These are phyloP conservation scores for Dovyalis caffra DNA, from an alignment of 345 rosid genomes.

Conservation along the genomic window DNA sequence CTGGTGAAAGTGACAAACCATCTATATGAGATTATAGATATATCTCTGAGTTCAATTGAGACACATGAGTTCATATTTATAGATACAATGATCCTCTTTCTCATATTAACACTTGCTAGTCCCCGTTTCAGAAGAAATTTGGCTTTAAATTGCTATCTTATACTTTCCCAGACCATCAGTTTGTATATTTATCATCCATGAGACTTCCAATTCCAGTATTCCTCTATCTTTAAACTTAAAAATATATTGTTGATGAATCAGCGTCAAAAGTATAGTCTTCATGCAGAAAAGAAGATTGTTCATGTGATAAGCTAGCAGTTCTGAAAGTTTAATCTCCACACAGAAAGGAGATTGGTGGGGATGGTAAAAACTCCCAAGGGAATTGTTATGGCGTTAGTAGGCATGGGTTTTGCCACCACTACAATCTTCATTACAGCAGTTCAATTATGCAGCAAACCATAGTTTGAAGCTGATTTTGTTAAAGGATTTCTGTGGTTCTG, in stretches of 20 bases:
- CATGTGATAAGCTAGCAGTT: not conserved
- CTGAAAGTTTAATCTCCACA: not conserved
- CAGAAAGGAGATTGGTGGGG: not conserved
- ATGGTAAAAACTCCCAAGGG: not conserved
- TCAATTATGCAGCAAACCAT: not conserved
- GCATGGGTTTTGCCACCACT: not conserved
- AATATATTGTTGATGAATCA: too few relatives aligned
- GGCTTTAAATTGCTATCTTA: not conserved
- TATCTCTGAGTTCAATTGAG: not conserved
- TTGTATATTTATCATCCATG: not conserved
- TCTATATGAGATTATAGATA: not conserved
- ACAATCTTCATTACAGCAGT: not conserved
- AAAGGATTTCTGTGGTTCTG: not conserved
- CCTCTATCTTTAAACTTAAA: not conserved
- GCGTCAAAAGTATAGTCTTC: too few relatives aligned
- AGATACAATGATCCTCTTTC: not conserved
- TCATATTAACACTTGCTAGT: not conserved
- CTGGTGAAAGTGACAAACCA: not conserved
- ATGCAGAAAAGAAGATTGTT: not conserved
- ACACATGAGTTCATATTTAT: not conserved
- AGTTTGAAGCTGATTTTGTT: not conserved
- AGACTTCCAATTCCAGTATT: not conserved
- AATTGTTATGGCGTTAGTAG: not conserved
- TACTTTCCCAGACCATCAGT: not conserved
- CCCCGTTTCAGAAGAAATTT: not conserved